Evolutionary conservation across 1,139 yeast genomes (phyloP), one percentile per base, ranked within the genome.

Genomic region (Saccharomyces hybrid): DNA sequence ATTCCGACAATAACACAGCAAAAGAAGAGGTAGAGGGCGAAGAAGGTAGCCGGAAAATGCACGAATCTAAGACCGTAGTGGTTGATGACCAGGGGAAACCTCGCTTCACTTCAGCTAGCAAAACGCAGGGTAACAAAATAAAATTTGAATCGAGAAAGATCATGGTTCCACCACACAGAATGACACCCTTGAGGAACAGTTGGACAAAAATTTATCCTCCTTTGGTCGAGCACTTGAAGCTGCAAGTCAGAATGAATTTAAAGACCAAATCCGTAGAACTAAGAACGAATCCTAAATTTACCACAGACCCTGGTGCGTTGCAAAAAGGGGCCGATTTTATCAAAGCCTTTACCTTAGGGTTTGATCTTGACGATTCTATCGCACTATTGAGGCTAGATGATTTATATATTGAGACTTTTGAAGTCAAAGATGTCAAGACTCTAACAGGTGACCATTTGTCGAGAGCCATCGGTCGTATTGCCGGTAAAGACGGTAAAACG

Each of bases 401-500:
- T 71, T 80, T 93, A 62, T 93, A 91, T 75, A 90, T 95, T 61
- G 99, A 93, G 73, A 90, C 98, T 2, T 93, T 93, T 69, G 99
- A 93, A 70, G 80, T 93, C 64, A 93, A 95, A 72, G 99, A 93
- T 73, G 98, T 93, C 57, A 95, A 93, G 74, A 91, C 97, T 2
- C 77, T 93, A 62, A 84, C 84, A 38, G 99, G 99, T 25, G 99
- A 93, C 73, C 99, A 93, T 80, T 79, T 93, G 71, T 85, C 96
- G 50, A 85, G 99, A 78, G 99, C 99, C 20, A 93, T 93, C 70
- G 99, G 99, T 65, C 90, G 99, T 79, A 93, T 93, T 71, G 99
- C 99, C 26, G 99, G 99, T 71, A 95, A 93, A 70, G 99, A 93
- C 69, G 99, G 99, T 68, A 91, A 91, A 74, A 93, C 99, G 59